phyloP scores from a whole-genome alignment of 1,139 yeast genomes.

The Candida labiduridarum region DNA sequence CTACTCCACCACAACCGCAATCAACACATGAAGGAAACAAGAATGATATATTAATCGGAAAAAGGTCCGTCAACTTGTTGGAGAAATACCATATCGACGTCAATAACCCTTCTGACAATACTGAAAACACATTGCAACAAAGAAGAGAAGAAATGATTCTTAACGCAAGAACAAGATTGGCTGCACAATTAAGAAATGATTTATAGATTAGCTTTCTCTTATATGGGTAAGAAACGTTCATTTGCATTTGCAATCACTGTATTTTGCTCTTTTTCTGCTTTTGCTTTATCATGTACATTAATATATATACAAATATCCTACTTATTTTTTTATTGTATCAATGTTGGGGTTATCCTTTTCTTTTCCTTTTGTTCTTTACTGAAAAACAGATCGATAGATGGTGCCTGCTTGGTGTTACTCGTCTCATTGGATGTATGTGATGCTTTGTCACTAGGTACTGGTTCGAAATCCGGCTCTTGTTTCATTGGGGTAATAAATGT shows the following conservation, averaged over 20 bases:
- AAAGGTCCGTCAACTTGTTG: conserved; percentile 31
- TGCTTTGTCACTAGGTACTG: neutral
- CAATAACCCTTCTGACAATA: conserved; percentile 18
- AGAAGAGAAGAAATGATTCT: conserved; percentile 48
- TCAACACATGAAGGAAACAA: conserved; percentile 6
- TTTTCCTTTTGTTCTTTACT: conserved; percentile 30
- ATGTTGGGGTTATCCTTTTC: conserved; percentile 49
- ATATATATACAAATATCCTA: neutral
- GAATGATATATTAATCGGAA: conserved; percentile 2
- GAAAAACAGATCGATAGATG: conserved; percentile 18
- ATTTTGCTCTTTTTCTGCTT: neutral
- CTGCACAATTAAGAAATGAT: conserved; percentile 35
- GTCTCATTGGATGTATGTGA: neutral
- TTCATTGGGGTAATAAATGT: conserved; percentile 10
- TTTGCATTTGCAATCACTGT: neutral
- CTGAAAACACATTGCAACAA: conserved; percentile 21
- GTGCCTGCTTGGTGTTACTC: neutral
- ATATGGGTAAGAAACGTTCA: neutral
- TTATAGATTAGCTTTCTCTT: conserved; percentile 1
- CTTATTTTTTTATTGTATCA: conserved; percentile 21
- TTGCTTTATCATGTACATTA: neutral
- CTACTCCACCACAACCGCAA: conserved; percentile 7
- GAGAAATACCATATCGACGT: conserved; percentile 38
- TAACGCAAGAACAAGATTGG: conserved; percentile 46
- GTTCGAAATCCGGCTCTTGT: conserved; percentile 3